Percentiles rank a stretch among this genome's conserved stretches.
Conservation (phyloP, 2,329 filamentous ascomycete species). For the Penicillium frequentans region DNA sequence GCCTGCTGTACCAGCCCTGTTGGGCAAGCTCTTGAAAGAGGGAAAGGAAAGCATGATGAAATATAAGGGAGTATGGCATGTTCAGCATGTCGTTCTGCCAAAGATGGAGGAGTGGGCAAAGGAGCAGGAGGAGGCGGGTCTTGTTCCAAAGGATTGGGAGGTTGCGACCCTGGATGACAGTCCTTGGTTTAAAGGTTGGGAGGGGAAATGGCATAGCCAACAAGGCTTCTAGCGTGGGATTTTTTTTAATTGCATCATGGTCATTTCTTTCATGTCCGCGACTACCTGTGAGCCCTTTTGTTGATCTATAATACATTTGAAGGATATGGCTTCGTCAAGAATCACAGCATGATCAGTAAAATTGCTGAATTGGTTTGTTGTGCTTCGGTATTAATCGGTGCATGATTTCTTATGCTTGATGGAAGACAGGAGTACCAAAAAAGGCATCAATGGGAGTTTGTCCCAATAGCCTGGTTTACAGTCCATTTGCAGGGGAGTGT, state of each 20-base stretch:
- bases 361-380: not conserved
- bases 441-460: not conserved
- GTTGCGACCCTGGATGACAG: constrained; percentile 69
- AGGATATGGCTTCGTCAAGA: not conserved
- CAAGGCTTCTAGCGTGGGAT: constrained; percentile 55
- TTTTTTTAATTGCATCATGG: not conserved
- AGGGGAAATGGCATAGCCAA: constrained; percentile 67
- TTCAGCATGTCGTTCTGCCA: constrained; percentile 70
- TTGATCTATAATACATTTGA: constrained; percentile 4
- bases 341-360: not conserved
- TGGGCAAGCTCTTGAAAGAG: constrained; percentile 68
- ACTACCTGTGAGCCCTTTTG: not conserved
- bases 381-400: not conserved
- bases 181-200: constrained; percentile 76
- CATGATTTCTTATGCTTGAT: not conserved
- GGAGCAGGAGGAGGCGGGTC: constrained; percentile 65
- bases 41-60: constrained; percentile 71
- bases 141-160: constrained; percentile 64
- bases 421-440: not conserved
- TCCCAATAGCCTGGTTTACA: not conserved
- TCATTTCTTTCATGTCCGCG: not conserved
- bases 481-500: not conserved
- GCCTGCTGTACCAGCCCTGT: constrained; percentile 67
- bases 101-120: constrained; percentile 61
- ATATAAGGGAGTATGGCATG: constrained; percentile 81